phyloP scores from a whole-genome alignment of 768 basidiomycete genomes.

The Obba rivulosa region DNA sequence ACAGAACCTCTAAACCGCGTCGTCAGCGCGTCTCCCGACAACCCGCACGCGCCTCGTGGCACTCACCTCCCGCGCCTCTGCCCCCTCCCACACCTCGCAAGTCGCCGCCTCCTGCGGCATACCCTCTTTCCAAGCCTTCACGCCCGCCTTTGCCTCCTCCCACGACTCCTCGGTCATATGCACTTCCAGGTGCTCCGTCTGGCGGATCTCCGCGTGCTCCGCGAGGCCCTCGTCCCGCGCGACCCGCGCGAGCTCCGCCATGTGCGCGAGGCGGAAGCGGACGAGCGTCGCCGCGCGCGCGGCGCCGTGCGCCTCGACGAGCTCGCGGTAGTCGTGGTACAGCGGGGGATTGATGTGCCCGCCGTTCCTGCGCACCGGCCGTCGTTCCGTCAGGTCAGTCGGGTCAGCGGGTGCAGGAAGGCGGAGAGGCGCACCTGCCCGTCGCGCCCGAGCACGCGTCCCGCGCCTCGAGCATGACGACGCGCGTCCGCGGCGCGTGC shows the following conservation, averaged over 20 bases:
- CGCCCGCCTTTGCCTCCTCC: conserved; percentile 34
- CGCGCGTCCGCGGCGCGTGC: conserved; percentile 26
- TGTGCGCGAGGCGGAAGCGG: conserved; percentile 57
- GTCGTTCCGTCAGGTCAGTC: too few species aligned
- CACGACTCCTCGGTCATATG: conserved; percentile 41
- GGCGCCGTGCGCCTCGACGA: conserved; percentile 43
- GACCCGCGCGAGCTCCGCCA: conserved; percentile 39
- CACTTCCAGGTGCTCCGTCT: conserved; percentile 55
- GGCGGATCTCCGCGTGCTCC: conserved; percentile 49
- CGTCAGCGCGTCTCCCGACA: not conserved
- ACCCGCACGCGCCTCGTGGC: not conserved
- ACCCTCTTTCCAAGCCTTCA: conserved; percentile 42
- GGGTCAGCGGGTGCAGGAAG: not conserved
- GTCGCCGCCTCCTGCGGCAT: conserved; percentile 42
- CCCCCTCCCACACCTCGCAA: conserved; percentile 25
- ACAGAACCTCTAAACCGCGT: conserved; percentile 38
- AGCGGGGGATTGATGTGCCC: conserved; percentile 60
- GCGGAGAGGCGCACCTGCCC: conserved; percentile 38
- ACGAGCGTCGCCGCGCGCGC: conserved; percentile 47
- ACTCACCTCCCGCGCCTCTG: conserved; percentile 31
- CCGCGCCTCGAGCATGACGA: conserved; percentile 81
- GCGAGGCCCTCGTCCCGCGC: conserved; percentile 51
- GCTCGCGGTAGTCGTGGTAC: conserved; percentile 50
- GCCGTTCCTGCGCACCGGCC: conserved; percentile 46
- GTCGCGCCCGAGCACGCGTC: conserved; percentile 74